Base-by-base conservation (phyloP, 257 asterid genomes). In the Nicotiana otophora region DNA sequence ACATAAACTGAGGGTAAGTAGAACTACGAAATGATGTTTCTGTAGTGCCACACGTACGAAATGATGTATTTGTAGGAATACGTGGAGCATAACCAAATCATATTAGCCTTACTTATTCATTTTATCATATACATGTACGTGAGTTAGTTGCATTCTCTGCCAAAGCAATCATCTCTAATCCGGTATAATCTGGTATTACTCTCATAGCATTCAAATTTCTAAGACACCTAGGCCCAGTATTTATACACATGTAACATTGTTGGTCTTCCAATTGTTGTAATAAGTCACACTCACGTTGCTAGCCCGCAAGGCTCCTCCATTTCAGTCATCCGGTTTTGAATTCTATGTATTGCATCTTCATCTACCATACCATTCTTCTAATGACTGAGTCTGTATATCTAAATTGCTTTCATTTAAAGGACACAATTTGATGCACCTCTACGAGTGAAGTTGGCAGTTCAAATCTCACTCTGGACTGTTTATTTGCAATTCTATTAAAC, bases 1-100 rank as follows among this genome's bases (percentile, higher is more conserved):
- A 23, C 92, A 92, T 31, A 89, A 89, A 82, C 78, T 90, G 28
- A 90, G 84, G 70, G 98, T 95, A 83, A 89, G 98, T 85, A 69
- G 12, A 72, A 16, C 84, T 31, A 2, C 0, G 33, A 31, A 31
- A 31, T 31, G 33, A 31, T 31, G 33, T 31, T 0, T 31, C 33
- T 31, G 33, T 2, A 31, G 31, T 61, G 67, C 6, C 5, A 33
- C 67, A 61, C 67, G 33, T 20, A 54, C 4, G n/a, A 14, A 54
- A 14, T 23, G 67, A 61, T 61, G 67, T 31, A 61, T 61, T 61
- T 61, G 33, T 23, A 20, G 17, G 67, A 61, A 61, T 23, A 23
- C 15, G 26, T 61, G 20, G 31, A 61, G 20, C 12, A 9, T 61
- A 31, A 61, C 67, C 16, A 23, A 10, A 28, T 15, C 33, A 61